phyloP scores from a whole-genome alignment of 2,329 filamentous ascomycete species.

The Colletotrichum sojae region DNA sequence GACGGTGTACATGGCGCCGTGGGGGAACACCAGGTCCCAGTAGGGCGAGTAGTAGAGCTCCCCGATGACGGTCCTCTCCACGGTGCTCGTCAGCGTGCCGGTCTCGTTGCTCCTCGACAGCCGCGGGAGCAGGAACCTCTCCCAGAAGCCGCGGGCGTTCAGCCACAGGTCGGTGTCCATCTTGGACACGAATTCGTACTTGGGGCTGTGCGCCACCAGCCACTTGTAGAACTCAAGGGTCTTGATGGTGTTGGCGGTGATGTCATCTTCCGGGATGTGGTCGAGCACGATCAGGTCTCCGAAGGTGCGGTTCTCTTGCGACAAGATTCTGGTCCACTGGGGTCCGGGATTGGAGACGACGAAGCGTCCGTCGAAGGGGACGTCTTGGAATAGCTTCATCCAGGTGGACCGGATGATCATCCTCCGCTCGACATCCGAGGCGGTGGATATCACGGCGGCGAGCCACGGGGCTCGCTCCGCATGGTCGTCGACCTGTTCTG shows the following conservation, averaged over 20 bases:
- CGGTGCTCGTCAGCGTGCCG: constrained; percentile 29
- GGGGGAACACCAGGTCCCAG: constrained; percentile 48
- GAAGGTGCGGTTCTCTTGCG: constrained; percentile 50
- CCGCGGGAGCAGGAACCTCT: constrained; percentile 46
- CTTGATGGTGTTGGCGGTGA: constrained; percentile 52
- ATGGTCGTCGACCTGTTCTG: neutral
- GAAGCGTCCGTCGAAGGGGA: constrained; percentile 49
- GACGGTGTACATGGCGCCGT: constrained; percentile 52
- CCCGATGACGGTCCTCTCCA: constrained; percentile 48
- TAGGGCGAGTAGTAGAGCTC: constrained; percentile 47
- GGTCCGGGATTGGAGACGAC: constrained; percentile 50
- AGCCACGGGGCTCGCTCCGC: constrained; percentile 45
- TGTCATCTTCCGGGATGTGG: constrained; percentile 48
- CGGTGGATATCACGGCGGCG: constrained; percentile 48
- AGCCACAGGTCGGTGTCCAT: constrained; percentile 52
- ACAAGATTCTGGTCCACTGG: constrained; percentile 46
- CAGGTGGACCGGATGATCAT: constrained; percentile 51
- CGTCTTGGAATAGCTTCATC: constrained; percentile 49
- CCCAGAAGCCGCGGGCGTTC: constrained; percentile 50
- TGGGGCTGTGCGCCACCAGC: constrained; percentile 43
- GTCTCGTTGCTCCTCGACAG: constrained; percentile 40
- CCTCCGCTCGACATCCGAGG: constrained; percentile 46
- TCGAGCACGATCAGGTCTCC: constrained; percentile 53
- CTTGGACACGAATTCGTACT: constrained; percentile 51
- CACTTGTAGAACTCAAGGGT: constrained; percentile 52